Percentiles rank a stretch among this genome's conserved stretches.
These are phyloP conservation scores for Yarrowia sp. DNA, from an alignment of 805 yeast genomes.

Conservation along the genomic window DNA sequence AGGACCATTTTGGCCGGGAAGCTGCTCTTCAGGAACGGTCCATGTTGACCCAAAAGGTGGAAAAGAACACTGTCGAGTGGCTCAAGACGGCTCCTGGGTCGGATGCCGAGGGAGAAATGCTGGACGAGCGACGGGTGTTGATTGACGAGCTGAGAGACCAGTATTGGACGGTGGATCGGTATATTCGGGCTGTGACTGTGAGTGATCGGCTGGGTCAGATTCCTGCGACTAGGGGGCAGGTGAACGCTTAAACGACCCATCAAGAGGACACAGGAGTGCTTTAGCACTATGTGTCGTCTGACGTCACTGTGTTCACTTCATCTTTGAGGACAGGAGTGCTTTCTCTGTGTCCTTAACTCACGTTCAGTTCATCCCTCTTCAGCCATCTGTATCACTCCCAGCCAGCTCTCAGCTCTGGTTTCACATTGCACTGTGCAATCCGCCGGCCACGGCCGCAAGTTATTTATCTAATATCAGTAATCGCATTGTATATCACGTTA, in stretches of 20 bases:
- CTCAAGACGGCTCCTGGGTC: constrained; percentile 5
- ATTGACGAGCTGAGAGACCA: constrained; percentile 20
- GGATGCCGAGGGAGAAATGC: constrained; percentile 11
- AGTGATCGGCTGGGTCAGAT: constrained; percentile 25
- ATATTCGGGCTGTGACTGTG: constrained; percentile 7
- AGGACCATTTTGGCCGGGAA: constrained; percentile 24
- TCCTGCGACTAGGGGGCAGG: constrained; percentile 15
- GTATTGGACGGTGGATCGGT: constrained; percentile 29
- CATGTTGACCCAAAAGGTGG: constrained; percentile 27
- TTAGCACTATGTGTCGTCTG: too few relatives aligned
- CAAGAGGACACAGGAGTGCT: neutral
- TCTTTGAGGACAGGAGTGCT: too few relatives aligned
- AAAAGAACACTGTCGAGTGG: constrained; percentile 10
- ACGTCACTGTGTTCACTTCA: too few relatives aligned
- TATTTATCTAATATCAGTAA: constrained; percentile 26
- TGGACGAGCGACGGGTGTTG: neutral
- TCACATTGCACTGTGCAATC: too few relatives aligned
- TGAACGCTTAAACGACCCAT: neutral
- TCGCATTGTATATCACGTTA: constrained; percentile 16
- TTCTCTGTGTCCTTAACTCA: too few relatives aligned
- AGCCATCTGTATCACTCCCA: too few relatives aligned
- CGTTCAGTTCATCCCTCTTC: too few relatives aligned
- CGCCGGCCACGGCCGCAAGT: neutral
- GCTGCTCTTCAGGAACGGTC: constrained; percentile 21
- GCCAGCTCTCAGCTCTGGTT: too few relatives aligned